These are phyloP conservation scores for Gossypium australe DNA, from an alignment of 345 rosid genomes.

Conservation along the genomic window DNA sequence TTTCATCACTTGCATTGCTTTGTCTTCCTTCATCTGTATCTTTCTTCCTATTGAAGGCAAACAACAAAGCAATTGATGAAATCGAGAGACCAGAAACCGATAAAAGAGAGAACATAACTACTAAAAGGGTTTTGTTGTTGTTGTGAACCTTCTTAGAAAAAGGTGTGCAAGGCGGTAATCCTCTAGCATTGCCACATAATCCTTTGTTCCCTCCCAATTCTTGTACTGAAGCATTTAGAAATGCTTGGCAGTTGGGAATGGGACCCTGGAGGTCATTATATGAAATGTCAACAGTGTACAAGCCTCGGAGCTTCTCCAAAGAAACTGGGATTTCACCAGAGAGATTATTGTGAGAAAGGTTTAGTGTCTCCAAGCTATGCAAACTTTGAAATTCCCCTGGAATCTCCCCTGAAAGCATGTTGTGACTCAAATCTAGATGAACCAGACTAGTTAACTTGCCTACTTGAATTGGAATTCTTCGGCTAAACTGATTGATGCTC, in stretches of 20 bases:
- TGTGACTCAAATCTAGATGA: constrained; percentile 32
- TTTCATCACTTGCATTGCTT: neutral
- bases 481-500: constrained; percentile 23
- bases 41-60: neutral
- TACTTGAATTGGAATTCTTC: constrained; percentile 24
- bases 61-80: neutral
- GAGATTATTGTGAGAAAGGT: constrained; percentile 34
- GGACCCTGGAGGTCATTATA: constrained; percentile 34
- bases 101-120: neutral
- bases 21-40: neutral
- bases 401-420: constrained; percentile 28
- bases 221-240: constrained; percentile 18
- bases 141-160: neutral
- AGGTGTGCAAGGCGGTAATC: constrained; percentile 20
- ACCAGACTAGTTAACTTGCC: constrained; percentile 24
- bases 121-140: neutral
- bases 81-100: neutral
- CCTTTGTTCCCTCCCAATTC: constrained; percentile 28
- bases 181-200: constrained; percentile 28
- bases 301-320: constrained; percentile 6
- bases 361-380: constrained; percentile 19
- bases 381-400: constrained; percentile 20
- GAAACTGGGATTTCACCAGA: constrained; percentile 31
- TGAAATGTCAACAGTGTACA: constrained; percentile 28
- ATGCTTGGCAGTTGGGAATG: constrained; percentile 29